phyloP scores from a whole-genome alignment of 805 yeast genomes.

The Komagataella pastoris region DNA sequence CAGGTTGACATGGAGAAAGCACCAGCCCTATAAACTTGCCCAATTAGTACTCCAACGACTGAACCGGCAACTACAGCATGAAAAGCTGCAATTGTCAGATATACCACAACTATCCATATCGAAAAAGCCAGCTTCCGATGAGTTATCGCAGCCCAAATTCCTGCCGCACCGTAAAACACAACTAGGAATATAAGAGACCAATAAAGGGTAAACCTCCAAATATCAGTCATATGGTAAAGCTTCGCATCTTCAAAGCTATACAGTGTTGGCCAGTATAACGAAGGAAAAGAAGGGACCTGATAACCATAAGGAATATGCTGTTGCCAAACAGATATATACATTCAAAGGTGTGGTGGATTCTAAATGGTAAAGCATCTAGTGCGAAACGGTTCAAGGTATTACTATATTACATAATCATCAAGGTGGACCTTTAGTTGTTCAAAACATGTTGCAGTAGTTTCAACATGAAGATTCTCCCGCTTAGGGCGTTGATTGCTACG shows the following conservation, averaged over 20 bases:
- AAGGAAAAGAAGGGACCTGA: constrained; percentile 66
- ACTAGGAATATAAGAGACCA: constrained; percentile 70
- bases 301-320: constrained; percentile 61
- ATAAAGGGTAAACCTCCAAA: constrained; percentile 70
- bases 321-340: background rate
- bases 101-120: constrained; percentile 29
- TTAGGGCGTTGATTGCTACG: constrained; percentile 32
- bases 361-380: background rate
- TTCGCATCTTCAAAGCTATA: constrained; percentile 20
- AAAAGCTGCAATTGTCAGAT: constrained; percentile 38
- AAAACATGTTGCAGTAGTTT: background rate
- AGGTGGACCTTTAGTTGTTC: background rate
- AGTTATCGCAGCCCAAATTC: constrained; percentile 41
- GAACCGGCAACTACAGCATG: constrained; percentile 68
- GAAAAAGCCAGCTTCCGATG: constrained; percentile 26
- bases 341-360: background rate
- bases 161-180: constrained; percentile 52
- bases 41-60: constrained; percentile 59
- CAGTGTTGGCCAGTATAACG: constrained; percentile 57
- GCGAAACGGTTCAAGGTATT: background rate
- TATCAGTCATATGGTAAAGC: constrained; percentile 56
- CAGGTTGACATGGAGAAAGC: constrained; percentile 84
- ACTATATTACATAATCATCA: background rate
- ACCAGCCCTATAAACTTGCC: constrained; percentile 70
- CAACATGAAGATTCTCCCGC: constrained; percentile 30